phyloP scores from a whole-genome alignment of 371 early-diverging fungal genomes.

The Smittium culicis region DNA sequence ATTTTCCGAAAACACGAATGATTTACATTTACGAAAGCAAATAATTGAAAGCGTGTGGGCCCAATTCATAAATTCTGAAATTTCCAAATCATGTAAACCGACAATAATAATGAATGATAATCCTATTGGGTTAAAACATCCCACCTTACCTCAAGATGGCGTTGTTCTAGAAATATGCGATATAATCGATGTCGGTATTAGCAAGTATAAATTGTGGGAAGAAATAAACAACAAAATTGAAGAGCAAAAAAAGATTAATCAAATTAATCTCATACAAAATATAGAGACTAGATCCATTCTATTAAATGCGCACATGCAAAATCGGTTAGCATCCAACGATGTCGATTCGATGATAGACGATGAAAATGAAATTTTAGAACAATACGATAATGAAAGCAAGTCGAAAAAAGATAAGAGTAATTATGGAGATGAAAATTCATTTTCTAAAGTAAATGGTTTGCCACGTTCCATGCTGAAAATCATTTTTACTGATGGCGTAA shows the following conservation, averaged over 20 bases:
- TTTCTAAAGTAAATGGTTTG: constrained; percentile 6
- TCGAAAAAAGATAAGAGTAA: background rate
- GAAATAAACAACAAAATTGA: constrained; percentile 5
- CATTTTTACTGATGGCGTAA: constrained; percentile 6
- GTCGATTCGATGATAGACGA: background rate
- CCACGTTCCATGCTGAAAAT: constrained; percentile 8
- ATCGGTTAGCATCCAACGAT: background rate
- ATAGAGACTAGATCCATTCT: background rate
- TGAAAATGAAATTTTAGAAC: background rate
- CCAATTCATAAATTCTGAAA: background rate
- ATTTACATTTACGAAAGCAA: background rate
- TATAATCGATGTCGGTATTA: constrained; percentile 9
- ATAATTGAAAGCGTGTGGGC: background rate
- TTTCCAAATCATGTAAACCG: background rate
- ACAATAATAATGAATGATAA: background rate
- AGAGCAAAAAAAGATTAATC: background rate
- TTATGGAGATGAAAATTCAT: background rate
- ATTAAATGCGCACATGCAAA: background rate
- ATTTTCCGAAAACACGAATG: background rate
- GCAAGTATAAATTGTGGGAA: constrained; percentile 3
- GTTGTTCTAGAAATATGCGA: constrained; percentile 7
- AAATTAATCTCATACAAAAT: constrained; percentile 8
- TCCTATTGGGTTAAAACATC: background rate
- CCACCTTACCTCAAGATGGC: background rate
- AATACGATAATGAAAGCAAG: background rate